phyloP scores from a whole-genome alignment of 441 rosid genomes.

The Gossypium trilobum region DNA sequence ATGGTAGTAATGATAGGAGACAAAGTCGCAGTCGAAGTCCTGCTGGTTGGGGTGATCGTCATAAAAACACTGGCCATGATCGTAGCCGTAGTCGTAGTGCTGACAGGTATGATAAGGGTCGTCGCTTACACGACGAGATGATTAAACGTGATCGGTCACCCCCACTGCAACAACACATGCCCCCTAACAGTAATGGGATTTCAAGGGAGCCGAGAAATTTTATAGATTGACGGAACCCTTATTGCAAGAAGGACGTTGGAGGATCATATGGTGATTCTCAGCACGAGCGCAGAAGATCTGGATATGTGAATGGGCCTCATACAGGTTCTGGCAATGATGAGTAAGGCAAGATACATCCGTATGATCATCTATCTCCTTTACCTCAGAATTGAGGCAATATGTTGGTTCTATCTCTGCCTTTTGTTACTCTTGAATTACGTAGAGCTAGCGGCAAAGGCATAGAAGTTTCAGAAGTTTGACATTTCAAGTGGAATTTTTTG shows the following conservation, averaged over 20 bases:
- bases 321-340: slow-evolving; percentile 14
- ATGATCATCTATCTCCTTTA: neutral
- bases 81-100: slow-evolving; percentile 52
- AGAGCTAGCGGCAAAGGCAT: neutral
- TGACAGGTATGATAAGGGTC: slow-evolving; percentile 36
- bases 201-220: neutral
- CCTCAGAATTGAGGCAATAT: neutral
- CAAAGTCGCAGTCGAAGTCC: slow-evolving; percentile 37
- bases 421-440: neutral
- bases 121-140: slow-evolving; percentile 63
- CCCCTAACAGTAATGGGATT: neutral
- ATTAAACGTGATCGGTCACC: slow-evolving; percentile 39
- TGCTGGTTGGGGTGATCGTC: slow-evolving; percentile 32
- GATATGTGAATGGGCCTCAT: neutral
- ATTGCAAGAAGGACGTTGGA: neutral
- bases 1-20: slow-evolving; percentile 27
- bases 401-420: neutral
- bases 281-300: neutral
- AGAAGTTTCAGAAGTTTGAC: neutral
- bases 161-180: slow-evolving; percentile 3
- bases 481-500: neutral
- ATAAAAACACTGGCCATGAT: slow-evolving; percentile 26
- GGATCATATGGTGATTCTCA: neutral
- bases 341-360: slow-evolving; percentile 26
- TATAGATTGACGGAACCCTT: slow-evolving; percentile 1